Percentiles rank a stretch among this genome's conserved stretches.
These are phyloP conservation scores for Peniophora sp. DNA, from an alignment of 1,284 basidiomycete genomes.

Conservation along the genomic window DNA sequence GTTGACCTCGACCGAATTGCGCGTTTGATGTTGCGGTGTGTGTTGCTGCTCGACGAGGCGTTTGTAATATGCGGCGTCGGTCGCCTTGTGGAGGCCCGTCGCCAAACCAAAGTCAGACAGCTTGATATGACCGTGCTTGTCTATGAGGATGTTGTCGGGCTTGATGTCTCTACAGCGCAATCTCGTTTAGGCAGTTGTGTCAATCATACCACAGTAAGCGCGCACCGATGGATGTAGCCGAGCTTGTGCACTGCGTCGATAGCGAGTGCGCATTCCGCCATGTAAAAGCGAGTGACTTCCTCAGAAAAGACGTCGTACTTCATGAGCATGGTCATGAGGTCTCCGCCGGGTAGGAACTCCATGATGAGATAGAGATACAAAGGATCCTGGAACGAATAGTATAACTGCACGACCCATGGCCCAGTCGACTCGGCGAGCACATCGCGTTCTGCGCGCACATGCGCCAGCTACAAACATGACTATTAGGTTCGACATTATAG, in stretches of 20 bases:
- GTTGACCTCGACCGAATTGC: slow-evolving; percentile 84
- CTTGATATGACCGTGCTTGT: slow-evolving; percentile 88
- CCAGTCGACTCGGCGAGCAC: slow-evolving; percentile 97
- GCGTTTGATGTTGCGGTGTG: slow-evolving; percentile 24
- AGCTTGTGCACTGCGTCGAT: slow-evolving; percentile 90
- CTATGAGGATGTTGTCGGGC: slow-evolving; percentile 80
- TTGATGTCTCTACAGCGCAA: slow-evolving; percentile 72
- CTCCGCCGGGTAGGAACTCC: slow-evolving; percentile 98
- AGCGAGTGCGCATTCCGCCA: slow-evolving; percentile 93
- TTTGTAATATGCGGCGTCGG: slow-evolving; percentile 89
- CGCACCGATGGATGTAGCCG: slow-evolving; percentile 79
- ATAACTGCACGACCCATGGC: slow-evolving; percentile 96
- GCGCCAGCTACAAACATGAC: slow-evolving; percentile 64
- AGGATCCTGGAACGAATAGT: slow-evolving; percentile 99
- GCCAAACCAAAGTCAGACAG: slow-evolving; percentile 95
- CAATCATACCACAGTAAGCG: no score
- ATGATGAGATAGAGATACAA: slow-evolving; percentile 96
- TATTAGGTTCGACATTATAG: neutral
- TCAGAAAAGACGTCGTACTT: slow-evolving; percentile 99
- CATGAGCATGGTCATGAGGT: slow-evolving; percentile 99
- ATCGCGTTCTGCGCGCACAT: slow-evolving; percentile 97
- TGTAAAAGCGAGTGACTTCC: slow-evolving; percentile 98
- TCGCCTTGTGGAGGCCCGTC: slow-evolving; percentile 92
- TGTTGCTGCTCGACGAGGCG: slow-evolving; percentile 47
- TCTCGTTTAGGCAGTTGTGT: no score